Base-by-base conservation (phyloP, 805 yeast species). In the Spathaspora hagerdaliae region DNA sequence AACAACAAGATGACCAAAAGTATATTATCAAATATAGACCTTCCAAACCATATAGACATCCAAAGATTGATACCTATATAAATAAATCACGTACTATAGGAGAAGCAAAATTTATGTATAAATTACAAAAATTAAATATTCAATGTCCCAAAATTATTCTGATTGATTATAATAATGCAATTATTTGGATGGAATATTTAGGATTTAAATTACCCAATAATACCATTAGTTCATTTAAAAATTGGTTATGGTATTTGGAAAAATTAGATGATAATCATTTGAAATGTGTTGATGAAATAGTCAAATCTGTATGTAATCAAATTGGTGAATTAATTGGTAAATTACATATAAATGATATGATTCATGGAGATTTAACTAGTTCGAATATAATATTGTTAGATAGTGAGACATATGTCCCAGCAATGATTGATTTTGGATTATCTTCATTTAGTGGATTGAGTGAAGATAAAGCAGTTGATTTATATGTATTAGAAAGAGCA, bases 391-490 rank as follows among this genome's bases (percentile, higher is more conserved):
- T 94, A 38, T 58, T 91, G 12, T 60, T 64, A 41, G 46, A 50
- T 5, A 49, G 51, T 4, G 14, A 38, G 7, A 8, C 19, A 3
- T 49, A 41, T 7, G 54, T 50, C 7, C 89, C 95, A 0, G 78
- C 71, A 31, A 64, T 94, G 52, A 94, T 94, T 44, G 99, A 94
- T 60, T 94, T 94, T 67, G 99, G 99, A 0, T 72, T 94, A 14
- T 86, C 96, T 2, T 81, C 90, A 10, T 82, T 82, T 46, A 81
- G 96, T 0, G 74, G 76, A 1, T 61, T 89, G 50, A 77, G 86
- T 0, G 99, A 94, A 56, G 98, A 92, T 58, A 90, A 88, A 63
- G 98, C 98, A 3, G 99, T 94, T n/a, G 99, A 94, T 63, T 64
- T 94, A 48, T 94, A 94, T 56, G 98, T 94, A 9, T 66, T 94